Conservation (phyloP, 768 basidiomycete genomes). For the Tricholoma terreum region DNA sequence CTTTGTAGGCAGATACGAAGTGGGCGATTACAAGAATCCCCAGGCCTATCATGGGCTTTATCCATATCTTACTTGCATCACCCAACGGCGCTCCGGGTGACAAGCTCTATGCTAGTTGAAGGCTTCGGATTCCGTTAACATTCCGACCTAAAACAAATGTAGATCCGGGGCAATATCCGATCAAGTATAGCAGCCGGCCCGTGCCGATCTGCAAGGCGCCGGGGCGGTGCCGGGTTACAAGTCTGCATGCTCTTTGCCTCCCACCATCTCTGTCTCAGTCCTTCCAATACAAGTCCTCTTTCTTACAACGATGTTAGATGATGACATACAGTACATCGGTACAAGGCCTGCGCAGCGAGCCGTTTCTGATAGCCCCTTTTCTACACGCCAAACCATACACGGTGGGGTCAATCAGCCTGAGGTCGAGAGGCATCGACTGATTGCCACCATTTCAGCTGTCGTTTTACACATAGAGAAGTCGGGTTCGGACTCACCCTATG, state of each 20-base stretch:
- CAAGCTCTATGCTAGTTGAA: neutral
- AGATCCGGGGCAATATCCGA: neutral
- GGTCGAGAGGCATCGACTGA: conserved; percentile 15
- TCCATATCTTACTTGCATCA: neutral
- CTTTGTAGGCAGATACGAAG: too few species aligned
- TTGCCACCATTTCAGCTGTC: conserved; percentile 43
- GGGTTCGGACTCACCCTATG: conserved; percentile 41
- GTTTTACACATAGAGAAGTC: conserved; percentile 55
- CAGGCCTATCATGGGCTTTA: neutral
- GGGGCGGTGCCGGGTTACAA: conserved; percentile 5
- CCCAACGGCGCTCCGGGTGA: neutral
- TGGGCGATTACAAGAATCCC: neutral
- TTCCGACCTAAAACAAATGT: neutral
- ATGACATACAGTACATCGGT: conserved; percentile 62
- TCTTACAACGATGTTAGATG: conserved; percentile 38
- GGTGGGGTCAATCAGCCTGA: conserved; percentile 35
- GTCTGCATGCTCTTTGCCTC: conserved; percentile 2
- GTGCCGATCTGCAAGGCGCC: neutral
- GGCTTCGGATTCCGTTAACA: neutral
- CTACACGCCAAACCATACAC: conserved; percentile 30
- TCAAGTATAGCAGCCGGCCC: neutral
- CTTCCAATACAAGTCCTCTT: neutral
- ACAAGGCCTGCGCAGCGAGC: conserved; percentile 30
- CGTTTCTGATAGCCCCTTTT: conserved; percentile 21
- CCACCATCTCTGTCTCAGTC: conserved; percentile 11